phyloP scores from a whole-genome alignment of 75 land plant genomes.

The Pinus tabuliformis region DNA sequence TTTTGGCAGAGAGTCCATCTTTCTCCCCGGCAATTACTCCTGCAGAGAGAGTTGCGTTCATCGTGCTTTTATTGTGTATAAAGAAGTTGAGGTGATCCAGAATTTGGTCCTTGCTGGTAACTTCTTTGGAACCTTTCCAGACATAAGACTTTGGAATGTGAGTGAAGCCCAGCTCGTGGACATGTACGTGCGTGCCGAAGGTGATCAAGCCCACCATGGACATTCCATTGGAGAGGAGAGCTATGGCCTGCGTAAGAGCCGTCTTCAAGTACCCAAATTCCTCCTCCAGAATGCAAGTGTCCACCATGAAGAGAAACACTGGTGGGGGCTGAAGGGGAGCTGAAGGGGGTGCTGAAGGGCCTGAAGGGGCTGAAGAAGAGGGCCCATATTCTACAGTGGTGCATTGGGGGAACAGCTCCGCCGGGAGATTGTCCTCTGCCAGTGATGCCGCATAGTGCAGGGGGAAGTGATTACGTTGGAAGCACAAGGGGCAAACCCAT shows the following conservation, averaged over 20 bases:
- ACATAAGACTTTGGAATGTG: conserved; percentile 82
- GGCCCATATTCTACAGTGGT: conserved; percentile 87
- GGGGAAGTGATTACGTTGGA: conserved; percentile 89
- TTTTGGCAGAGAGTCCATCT: conserved; percentile 79
- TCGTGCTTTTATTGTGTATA: conserved; percentile 12
- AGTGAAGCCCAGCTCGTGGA: conserved; percentile 92
- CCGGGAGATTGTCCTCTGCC: conserved; percentile 64
- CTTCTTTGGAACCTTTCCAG: conserved; percentile 78
- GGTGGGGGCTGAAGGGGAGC: conserved; percentile 36
- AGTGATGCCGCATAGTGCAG: conserved; percentile 57
- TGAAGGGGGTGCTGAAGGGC: background rate
- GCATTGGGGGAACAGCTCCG: conserved; percentile 86
- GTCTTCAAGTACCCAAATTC: conserved; percentile 73
- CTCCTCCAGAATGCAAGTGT: conserved; percentile 93
- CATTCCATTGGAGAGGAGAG: conserved; percentile 22
- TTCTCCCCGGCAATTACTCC: conserved; percentile 89
- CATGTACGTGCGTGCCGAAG: conserved; percentile 74
- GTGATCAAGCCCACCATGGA: conserved; percentile 73
- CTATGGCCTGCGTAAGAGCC: conserved; percentile 80
- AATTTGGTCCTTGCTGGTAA: conserved; percentile 70
- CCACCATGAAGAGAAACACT: conserved; percentile 84
- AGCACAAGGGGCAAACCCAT: conserved; percentile 96
- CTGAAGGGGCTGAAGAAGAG: background rate
- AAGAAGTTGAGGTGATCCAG: conserved; percentile 74
- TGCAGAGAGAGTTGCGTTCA: conserved; percentile 28